Evolutionary conservation across 257 asterid species (phyloP), one percentile per base, ranked within the genome.

Genomic region (Salvia miltiorrhiza): DNA sequence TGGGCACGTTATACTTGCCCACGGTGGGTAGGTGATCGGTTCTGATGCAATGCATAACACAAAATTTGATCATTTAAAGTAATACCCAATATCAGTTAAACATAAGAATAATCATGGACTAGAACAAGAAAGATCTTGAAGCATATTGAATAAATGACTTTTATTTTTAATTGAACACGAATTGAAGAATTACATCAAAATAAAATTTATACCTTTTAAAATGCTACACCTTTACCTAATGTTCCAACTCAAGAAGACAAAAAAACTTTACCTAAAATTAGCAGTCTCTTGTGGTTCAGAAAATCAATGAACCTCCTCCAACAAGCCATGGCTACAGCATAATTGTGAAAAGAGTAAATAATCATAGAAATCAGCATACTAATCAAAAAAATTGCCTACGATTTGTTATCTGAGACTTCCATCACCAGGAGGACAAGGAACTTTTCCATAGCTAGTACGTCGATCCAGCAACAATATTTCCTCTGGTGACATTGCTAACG

Each of bases 391-490:
- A 4, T 59, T 58, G 65, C 41, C 71, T 16, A 23, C 5, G 48
- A 47, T 50, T 61, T 17, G 58, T 73, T 62, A 80, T 67, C 78
- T 66, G 39, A 45, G 62, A 69, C 23, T 44, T 61, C 50, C 47
- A 48, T 60, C 71, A 24, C 71, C 20, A n/a, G 37, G 58, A 39
- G 53, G 72, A 70, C 79, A 32, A 39, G 77, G 53, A 53, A 11
- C 74, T 39, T 82, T 76, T 39, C 52, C 68, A 71, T 67, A 61
- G 77, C 79, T 65, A 79, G 77, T 84, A 73, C 76, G 82, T 72
- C 61, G 78, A 40, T 77, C 76, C 67, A 94, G 90, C 82, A 77
- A 67, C 9, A 87, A 80, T 65, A 89, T 80, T 77, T 91, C 92
- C 48, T 86, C 92, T 0, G 86, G 47, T 39, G 96, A 84, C 83